phyloP scores from a whole-genome alignment of 768 basidiomycete genomes.

The Hirschioporus abietinus region DNA sequence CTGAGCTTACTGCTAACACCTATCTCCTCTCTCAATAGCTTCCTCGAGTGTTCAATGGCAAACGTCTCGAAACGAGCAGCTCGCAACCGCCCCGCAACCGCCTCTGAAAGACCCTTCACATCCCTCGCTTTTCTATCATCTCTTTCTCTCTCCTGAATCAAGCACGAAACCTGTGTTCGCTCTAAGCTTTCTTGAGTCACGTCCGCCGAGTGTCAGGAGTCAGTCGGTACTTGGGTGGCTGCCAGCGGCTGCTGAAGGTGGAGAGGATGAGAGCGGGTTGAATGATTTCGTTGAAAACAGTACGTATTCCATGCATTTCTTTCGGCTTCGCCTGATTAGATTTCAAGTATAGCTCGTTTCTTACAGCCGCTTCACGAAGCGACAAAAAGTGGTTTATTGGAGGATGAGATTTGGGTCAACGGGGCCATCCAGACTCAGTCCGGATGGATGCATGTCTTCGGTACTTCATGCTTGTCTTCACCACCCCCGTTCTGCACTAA shows the following conservation, averaged over 20 bases:
- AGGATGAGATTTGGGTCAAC: conserved; percentile 65
- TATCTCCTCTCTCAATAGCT: neutral
- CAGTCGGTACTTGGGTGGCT: conserved; percentile 64
- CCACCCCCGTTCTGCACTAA: neutral
- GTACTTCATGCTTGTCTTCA: conserved; percentile 19
- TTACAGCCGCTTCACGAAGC: conserved; percentile 54
- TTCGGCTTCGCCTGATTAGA: neutral
- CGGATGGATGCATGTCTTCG: conserved; percentile 89
- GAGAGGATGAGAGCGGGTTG: conserved; percentile 39
- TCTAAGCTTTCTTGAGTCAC: conserved; percentile 51
- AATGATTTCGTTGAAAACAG: conserved; percentile 72
- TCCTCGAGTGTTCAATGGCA: neutral
- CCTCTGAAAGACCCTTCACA: conserved; percentile 45
- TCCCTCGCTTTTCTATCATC: conserved; percentile 67
- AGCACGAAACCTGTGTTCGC: conserved; percentile 48
- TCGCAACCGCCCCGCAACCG: neutral
- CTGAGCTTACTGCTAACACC: neutral
- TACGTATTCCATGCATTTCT: conserved; percentile 29
- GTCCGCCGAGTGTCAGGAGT: conserved; percentile 42
- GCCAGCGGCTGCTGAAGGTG: conserved; percentile 38
- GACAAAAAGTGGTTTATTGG: conserved; percentile 46
- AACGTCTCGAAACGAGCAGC: neutral
- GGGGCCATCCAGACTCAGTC: conserved; percentile 58
- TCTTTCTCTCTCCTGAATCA: conserved; percentile 46
- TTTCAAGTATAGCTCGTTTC: conserved; percentile 45